Evolutionary conservation across 2,329 filamentous ascomycete species (phyloP), one percentile per base, ranked within the genome.

Genomic region (Penicillium corylophilum): DNA sequence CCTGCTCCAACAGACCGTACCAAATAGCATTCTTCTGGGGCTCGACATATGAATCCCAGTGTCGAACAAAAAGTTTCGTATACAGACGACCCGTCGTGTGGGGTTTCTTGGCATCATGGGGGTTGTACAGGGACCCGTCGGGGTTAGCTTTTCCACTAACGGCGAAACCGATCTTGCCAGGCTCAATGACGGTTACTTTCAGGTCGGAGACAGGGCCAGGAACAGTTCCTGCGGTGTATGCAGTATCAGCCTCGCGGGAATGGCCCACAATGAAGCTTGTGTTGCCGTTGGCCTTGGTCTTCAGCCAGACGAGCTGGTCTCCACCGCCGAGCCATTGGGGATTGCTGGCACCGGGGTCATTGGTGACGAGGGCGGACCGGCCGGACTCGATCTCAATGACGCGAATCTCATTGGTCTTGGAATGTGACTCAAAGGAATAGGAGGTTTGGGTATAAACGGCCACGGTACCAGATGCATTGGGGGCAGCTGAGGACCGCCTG

Each of bases 21-120:
- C 73, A 81, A 40, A 82, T 74, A 0, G 77, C 63, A 55, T 78
- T 79, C 47, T 71, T 74, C 61, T 80, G 71, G n/a, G 74, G 73
- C 20, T 73, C 72, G 13, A 79, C 64, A 56, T 77, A 81, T 5
- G 72, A 65, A 57, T 81, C 79, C 79, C 79, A 81, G 56, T 81
- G 78, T 31, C 79, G 70, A 12, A 81, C 79, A 59, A 77, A 80
- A 16, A 80, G 68, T 8, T 72, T 76, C 18, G 77, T 77, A 59
- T 81, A 82, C 4, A 81, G 59, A 43, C 66, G 73, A 2, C 76
- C 79, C 2, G 74, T 76, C 15, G 71, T 77, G 20, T 67, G 55
- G 1, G 77, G 71, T 55, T 77, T 77, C 35, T 73, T 72, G 5
- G 71, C 74, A 53, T 77, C 76, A 44, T 80, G 74, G 4, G 77